phyloP scores from a whole-genome alignment of 352 stramenopile species.

The Globisporangium spinosum region DNA sequence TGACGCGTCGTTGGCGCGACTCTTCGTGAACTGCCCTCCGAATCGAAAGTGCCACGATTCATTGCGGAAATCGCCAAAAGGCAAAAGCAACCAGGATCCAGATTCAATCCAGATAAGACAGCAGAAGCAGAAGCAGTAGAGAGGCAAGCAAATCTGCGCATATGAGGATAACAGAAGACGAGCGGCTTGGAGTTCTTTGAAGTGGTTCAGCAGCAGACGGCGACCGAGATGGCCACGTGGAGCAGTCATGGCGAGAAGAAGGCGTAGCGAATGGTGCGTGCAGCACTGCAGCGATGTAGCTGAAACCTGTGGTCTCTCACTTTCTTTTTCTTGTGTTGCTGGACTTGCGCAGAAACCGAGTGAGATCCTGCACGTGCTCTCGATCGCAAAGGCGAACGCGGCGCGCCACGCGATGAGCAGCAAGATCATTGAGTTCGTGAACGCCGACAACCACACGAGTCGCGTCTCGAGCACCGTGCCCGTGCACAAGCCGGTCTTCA shows the following conservation, averaged over 20 bases:
- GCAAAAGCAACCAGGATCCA: background rate
- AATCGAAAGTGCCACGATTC: background rate
- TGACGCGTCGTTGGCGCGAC: slow-evolving; percentile 14
- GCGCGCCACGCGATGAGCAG: slow-evolving; percentile 28
- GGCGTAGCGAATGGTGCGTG: slow-evolving; percentile 19
- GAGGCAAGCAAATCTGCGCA: background rate
- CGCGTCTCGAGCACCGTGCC: slow-evolving; percentile 66
- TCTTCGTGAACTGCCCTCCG: slow-evolving; percentile 11
- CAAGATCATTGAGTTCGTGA: slow-evolving; percentile 63
- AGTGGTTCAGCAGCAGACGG: background rate
- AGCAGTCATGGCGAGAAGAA: slow-evolving; percentile 19
- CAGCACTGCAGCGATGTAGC: background rate
- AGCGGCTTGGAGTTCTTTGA: background rate
- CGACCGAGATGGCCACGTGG: slow-evolving; percentile 12
- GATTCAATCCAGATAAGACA: background rate
- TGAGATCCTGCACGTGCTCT: slow-evolving; percentile 61
- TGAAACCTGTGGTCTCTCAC: background rate
- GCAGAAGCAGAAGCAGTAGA: background rate
- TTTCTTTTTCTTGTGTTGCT: background rate
- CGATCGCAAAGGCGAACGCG: slow-evolving; percentile 45
- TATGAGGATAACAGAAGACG: background rate
- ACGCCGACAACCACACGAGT: slow-evolving; percentile 68
- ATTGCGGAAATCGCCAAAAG: slow-evolving; percentile 4
- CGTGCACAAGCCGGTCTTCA: slow-evolving; percentile 85
- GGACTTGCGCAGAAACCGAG: slow-evolving; percentile 44